Base-by-base conservation (phyloP, 108 stramenopile species). In the Stephanodiscus minutulus region DNA sequence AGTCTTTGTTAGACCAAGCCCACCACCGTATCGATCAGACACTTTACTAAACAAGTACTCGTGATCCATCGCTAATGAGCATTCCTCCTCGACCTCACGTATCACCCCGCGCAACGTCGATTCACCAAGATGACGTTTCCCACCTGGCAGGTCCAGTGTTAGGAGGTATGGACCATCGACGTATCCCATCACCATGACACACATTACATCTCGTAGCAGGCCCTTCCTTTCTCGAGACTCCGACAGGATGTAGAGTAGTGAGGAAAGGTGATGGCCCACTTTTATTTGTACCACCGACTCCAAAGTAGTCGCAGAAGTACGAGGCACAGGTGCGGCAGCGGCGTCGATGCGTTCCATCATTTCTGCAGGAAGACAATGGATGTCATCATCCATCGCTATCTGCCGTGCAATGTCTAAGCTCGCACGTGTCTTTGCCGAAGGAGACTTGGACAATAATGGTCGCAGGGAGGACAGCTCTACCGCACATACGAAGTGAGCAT, bases 41-140 rank as follows among this genome's bases (percentile, higher is more conserved):
- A 78, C 24, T 54, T 47, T 25, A 31, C 54, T 37, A 4, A 3
- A 22, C 1, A 83, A 9, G 84, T 84, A 87, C n/a, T 47, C 20
- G 18, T 48, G 21, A 56, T 85, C 80, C 29, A 83, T 53, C 27
- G 58, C 18, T 48, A 87, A 59, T 0, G 82, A 83, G 17, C 60
- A 73, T 71, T 87, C 86, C 66, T 87, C 86, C 59, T 73, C 68
- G 0, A 74, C 74, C 55, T 87, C 86, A 27, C 86, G 72, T 17
- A 84, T 72, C 1, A 66, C 74, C 35, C 83, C 66, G 24, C 83
- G 54, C 33, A 84, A 65, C 12, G 82, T 72, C 5, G 64, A 77
- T 59, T 87, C 86, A 15, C 84, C 86, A 13, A 87, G 57, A 50
- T 81, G 84, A 11, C 86, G 84, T 47, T 87, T 87, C 17, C 86